These are phyloP conservation scores for Naganishia sp. DNA, from an alignment of 1,284 basidiomycete species.

Conservation along the genomic window DNA sequence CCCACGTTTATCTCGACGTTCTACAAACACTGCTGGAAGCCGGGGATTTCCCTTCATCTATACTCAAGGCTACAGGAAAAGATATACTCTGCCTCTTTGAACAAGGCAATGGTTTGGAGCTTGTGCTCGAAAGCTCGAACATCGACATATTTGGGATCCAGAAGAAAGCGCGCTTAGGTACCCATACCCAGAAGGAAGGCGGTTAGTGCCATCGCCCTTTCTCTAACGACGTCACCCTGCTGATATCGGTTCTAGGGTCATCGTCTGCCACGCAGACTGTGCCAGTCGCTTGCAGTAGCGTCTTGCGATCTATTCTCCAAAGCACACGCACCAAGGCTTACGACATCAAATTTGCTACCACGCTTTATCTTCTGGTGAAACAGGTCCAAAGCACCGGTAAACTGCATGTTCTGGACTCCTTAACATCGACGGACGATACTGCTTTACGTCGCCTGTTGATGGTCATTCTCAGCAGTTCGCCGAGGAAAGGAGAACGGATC, in stretches of 20 bases:
- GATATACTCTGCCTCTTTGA: conserved; percentile 41
- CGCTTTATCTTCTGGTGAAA: conserved; percentile 2
- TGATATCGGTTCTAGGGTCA: neutral
- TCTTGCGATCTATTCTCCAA: conserved; percentile 3
- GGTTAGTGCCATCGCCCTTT: neutral
- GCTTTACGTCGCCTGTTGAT: conserved; percentile 4
- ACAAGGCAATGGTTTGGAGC: conserved; percentile 39
- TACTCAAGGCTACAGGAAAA: conserved; percentile 41
- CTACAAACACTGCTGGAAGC: conserved; percentile 47
- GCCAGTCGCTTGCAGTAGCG: conserved; percentile 4
- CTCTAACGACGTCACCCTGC: neutral
- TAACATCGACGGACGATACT: neutral
- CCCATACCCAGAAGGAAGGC: neutral
- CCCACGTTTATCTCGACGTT: conserved; percentile 49
- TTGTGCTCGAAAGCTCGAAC: conserved; percentile 44
- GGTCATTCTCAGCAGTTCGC: neutral
- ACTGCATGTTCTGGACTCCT: conserved; percentile 1
- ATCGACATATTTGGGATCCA: conserved; percentile 41
- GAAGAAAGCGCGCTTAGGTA: conserved; percentile 9
- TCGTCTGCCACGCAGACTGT: conserved; percentile 4
- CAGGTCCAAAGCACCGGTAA: conserved; percentile 8
- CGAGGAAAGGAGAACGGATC: too few relatives aligned
- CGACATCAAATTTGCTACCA: neutral
- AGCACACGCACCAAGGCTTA: neutral
- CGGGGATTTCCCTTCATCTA: conserved; percentile 43